Conservation (phyloP, 345 rosid genomes). For the Citrus cavaleriei region DNA sequence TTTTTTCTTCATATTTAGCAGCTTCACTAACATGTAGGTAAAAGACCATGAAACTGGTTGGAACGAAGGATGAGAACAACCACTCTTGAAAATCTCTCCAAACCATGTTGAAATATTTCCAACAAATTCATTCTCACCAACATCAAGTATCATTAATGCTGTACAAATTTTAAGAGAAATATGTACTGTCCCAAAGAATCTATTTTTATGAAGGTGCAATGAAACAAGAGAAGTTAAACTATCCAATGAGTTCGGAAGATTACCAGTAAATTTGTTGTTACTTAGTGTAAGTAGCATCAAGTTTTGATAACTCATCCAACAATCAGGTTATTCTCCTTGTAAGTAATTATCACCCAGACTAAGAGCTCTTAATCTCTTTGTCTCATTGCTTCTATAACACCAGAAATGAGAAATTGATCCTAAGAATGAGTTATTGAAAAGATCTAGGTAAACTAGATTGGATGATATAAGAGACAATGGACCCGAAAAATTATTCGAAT, state of each 20-base stretch:
- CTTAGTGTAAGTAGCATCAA: no score
- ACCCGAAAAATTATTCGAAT: conserved; percentile 13
- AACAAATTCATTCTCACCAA: neutral
- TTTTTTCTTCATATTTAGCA: no score
- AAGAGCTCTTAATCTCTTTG: conserved; percentile 18
- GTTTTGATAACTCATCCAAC: no score
- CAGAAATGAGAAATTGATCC: conserved; percentile 25
- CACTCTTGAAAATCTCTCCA: neutral
- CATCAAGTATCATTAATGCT: neutral
- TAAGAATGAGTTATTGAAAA: conserved; percentile 31
- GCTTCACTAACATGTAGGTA: neutral
- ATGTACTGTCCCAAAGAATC: neutral
- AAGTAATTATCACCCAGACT: conserved; percentile 30
- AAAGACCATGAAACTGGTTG: conserved; percentile 1
- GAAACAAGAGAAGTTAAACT: neutral
- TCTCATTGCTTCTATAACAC: conserved; percentile 14
- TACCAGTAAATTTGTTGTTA: no score
- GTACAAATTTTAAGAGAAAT: neutral
- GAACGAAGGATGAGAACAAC: no score
- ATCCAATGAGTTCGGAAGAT: no score
- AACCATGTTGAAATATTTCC: conserved; percentile 3
- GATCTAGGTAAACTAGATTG: conserved; percentile 18
- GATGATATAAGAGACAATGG: conserved; percentile 4
- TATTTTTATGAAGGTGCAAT: neutral
- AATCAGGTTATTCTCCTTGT: no score